phyloP scores from a whole-genome alignment of 768 basidiomycete genomes.

The Auricularia sp. region DNA sequence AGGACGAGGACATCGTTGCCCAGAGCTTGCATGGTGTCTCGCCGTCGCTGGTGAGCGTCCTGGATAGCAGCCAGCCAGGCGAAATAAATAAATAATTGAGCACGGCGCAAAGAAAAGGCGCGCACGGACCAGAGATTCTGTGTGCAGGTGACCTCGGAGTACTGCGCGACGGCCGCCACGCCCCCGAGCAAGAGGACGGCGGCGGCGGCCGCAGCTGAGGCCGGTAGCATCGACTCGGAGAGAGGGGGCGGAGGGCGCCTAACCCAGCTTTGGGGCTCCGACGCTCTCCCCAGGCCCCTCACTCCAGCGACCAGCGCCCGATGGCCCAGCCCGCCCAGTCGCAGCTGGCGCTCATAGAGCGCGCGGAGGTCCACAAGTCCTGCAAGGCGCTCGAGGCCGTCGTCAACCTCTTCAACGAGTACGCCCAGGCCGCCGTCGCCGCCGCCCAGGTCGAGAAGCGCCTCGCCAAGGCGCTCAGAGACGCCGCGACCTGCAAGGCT shows the following conservation, averaged over 20 bases:
- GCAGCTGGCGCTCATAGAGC: constrained; percentile 38
- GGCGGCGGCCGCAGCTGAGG: background rate
- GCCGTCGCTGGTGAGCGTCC: background rate
- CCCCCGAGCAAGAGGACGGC: background rate
- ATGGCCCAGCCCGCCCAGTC: background rate
- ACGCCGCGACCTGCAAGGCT: constrained; percentile 50
- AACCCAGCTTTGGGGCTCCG: background rate
- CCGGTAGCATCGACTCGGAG: background rate
- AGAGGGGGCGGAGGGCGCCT: background rate
- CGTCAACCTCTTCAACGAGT: constrained; percentile 58
- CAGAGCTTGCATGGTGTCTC: background rate
- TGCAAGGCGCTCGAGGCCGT: constrained; percentile 68
- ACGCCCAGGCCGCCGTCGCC: constrained; percentile 58
- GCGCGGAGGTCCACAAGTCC: constrained; percentile 67
- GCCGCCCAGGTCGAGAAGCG: constrained; percentile 64
- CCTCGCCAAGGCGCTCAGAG: constrained; percentile 58
- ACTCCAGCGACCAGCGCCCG: background rate
- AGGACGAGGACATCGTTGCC: background rate
- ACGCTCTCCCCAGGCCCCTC: background rate
- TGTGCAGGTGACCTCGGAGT: background rate
- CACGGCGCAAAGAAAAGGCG: background rate
- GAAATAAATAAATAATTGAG: background rate
- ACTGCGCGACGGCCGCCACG: background rate
- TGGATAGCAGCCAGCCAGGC: background rate
- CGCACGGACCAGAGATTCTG: background rate